Conservation (phyloP, 768 basidiomycete genomes). For the Leucosporidium yakuticum region DNA sequence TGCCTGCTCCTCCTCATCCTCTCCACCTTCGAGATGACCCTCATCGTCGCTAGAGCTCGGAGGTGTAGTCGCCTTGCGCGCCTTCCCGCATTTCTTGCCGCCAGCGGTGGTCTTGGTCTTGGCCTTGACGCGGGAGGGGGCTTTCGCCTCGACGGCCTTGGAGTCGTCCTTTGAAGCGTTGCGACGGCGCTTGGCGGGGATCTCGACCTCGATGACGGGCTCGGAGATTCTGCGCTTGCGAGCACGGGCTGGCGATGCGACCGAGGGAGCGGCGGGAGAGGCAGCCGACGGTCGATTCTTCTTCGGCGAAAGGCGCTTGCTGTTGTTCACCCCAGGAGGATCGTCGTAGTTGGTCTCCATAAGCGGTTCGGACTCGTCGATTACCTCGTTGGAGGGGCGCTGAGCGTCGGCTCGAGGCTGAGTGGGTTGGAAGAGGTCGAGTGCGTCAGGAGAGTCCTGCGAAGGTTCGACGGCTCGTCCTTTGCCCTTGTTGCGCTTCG, state of each 20-base stretch:
- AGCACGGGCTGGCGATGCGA: not conserved
- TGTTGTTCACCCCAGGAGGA: slow-evolving; percentile 1
- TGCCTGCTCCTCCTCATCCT: not conserved
- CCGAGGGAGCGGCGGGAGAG: not conserved
- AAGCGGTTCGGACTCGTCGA: not conserved
- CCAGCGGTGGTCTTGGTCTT: not conserved
- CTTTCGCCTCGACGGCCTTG: not conserved
- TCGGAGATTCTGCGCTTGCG: not conserved
- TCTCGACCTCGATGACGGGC: not conserved
- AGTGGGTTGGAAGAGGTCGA: slow-evolving; percentile 1
- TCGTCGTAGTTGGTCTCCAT: slow-evolving; percentile 21
- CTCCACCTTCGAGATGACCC: not conserved
- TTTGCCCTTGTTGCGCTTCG: slow-evolving; percentile 6
- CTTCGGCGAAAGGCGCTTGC: slow-evolving; percentile 2
- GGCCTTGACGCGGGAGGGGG: not conserved
- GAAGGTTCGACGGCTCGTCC: not conserved
- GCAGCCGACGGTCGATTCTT: not conserved
- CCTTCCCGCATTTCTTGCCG: not conserved
- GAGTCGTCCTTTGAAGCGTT: not conserved
- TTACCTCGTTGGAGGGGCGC: not conserved
- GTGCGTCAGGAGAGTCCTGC: slow-evolving; percentile 7
- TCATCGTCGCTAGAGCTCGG: not conserved
- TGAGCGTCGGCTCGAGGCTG: not conserved
- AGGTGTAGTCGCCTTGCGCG: not conserved
- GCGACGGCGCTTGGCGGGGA: not conserved